Evolutionary conservation across 2,329 filamentous ascomycete species (phyloP), one percentile per base, ranked within the genome.

Genomic region (Beauveria medogensis): DNA sequence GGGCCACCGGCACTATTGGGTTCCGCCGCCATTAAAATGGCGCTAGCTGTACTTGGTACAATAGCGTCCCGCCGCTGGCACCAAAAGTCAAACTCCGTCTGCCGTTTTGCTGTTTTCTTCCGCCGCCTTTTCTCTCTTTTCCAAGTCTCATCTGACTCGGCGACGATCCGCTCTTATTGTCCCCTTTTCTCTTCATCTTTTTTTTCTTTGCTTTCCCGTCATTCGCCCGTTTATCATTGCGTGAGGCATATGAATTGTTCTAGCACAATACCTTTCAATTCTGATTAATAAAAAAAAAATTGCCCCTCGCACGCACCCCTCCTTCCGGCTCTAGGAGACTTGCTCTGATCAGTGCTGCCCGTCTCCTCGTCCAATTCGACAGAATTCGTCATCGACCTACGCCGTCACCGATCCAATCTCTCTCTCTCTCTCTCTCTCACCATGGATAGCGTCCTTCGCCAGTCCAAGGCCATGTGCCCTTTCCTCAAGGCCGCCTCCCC

Each of bases 401-500:
- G n/a, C 34, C 18, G 9, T 5, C 5, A 50, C 47, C 30, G 22
- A 50, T 14, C 7, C 24, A 48, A 46, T n/a, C 20, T 26, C 20
- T 24, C 20, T 18, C 3, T 18, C 30, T 18, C 22, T 22, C n/a
- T 24, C 44, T 14, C 5, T n/a, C 26, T 63, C 67, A 73, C 64
- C 71, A 99, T 99, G 94, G 94, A 99, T 82, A 84, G 90, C 70
- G 87, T 97, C 69, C 86, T 97, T 70, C 91, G 91, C 75, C 92
- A 97, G 78, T 97, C 92, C 74, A 92, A 92, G 82, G 86, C 90
- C 73, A 89, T 99, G 87, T 99, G 94, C 79, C 94, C 94, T 60
- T 99, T 99, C 79, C 82, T 99, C 76, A 93, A 92, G 82, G 91
- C 92, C 78, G 93, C 94, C 41, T 93, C 92, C 43, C 91, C 93